Evolutionary conservation across 2,329 filamentous ascomycete species (phyloP).

Genomic region (Fusarium heterosporum): DNA sequence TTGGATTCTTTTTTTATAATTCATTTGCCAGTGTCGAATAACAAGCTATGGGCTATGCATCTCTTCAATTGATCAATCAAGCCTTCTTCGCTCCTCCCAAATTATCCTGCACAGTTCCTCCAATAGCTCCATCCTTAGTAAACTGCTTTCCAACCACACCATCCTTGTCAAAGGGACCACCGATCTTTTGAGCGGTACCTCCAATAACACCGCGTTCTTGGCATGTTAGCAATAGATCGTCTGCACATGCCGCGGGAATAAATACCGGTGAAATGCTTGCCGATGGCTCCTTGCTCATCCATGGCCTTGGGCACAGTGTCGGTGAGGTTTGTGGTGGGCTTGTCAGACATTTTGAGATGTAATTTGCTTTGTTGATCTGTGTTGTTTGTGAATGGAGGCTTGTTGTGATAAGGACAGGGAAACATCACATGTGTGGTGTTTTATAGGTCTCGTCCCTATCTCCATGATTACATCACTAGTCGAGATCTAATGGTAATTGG

Average conservation of each 20-base stretch:
- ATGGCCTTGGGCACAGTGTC: constrained; percentile 54
- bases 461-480: constrained; percentile 10
- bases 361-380: fast-evolving
- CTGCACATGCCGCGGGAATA: fast-evolving
- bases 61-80: not conserved
- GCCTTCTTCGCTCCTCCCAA: constrained; percentile 55
- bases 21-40: not conserved
- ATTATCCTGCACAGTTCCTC: constrained; percentile 62
- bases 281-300: constrained; percentile 63
- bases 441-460: constrained; percentile 1
- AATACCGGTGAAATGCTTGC: constrained; percentile 66
- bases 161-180: constrained; percentile 62
- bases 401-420: not conserved
- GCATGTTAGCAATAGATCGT: fast-evolving
- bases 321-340: constrained; percentile 6
- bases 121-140: constrained; percentile 63
- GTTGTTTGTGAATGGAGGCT: not conserved
- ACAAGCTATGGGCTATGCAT: not conserved
- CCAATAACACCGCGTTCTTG: constrained; percentile 62
- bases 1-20: not conserved
- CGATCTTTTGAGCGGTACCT: constrained; percentile 61
- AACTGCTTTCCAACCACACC: constrained; percentile 68
- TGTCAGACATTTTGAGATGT: constrained; percentile 31
- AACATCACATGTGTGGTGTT: not conserved
- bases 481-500: constrained; percentile 2